Conservation (phyloP, 306 rosid genomes). For the Lathyrus sativus region DNA sequence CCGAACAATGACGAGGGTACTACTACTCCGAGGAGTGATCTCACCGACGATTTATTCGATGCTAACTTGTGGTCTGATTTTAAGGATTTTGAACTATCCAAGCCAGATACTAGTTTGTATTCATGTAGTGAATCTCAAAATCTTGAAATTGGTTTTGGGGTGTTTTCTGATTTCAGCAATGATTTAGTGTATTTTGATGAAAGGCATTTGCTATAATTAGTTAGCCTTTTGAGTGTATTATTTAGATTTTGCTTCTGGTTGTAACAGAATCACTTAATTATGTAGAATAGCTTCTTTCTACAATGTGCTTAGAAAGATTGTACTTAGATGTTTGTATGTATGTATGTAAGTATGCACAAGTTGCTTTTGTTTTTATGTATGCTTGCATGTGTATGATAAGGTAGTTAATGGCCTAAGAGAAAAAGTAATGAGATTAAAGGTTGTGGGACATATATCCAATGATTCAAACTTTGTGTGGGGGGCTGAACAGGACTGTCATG, state of each 20-base stretch:
- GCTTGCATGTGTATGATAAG: neutral
- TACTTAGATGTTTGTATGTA: neutral
- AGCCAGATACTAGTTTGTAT: conserved; percentile 42
- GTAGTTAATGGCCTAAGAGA: neutral
- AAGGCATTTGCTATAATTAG: conserved; percentile 22
- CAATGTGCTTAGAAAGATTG: conserved; percentile 15
- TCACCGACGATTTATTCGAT: conserved; percentile 42
- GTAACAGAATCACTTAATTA: conserved; percentile 1
- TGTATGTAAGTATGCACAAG: neutral
- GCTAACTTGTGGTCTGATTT: conserved; percentile 55
- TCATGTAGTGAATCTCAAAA: conserved; percentile 38
- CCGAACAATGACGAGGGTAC: conserved; percentile 30
- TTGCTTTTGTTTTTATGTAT: conserved; percentile 9
- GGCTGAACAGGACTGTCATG: conserved; percentile 1
- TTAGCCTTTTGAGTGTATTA: conserved; percentile 2
- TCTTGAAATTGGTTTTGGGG: conserved; percentile 40
- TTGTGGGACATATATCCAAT: conserved; percentile 17
- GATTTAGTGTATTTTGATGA: conserved; percentile 41
- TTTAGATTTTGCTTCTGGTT: conserved; percentile 22
- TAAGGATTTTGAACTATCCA: conserved; percentile 52
- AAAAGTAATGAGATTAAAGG: neutral
- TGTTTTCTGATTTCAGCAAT: conserved; percentile 36
- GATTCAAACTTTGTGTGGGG: neutral
- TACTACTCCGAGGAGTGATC: conserved; percentile 43
- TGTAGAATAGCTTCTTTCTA: conserved; percentile 19